phyloP scores from a whole-genome alignment of 2,329 filamentous ascomycete species.

The Coniella lustricola region DNA sequence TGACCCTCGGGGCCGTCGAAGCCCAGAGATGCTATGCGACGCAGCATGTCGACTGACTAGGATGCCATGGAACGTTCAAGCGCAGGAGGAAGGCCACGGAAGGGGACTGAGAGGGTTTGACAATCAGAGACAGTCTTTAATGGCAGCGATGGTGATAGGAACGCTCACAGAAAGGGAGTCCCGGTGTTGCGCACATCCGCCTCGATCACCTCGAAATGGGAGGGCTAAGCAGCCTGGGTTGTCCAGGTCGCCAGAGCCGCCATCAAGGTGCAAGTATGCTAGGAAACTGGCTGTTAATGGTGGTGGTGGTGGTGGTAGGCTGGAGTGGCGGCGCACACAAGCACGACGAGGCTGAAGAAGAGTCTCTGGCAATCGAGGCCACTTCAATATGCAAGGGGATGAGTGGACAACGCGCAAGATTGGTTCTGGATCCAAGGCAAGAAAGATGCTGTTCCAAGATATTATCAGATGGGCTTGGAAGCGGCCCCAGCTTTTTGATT shows the following conservation, averaged over 20 bases:
- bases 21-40: slow-evolving; percentile 37
- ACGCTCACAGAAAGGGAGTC: neutral
- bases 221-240: slow-evolving; percentile 11
- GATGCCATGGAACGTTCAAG: slow-evolving; percentile 13
- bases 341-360: neutral
- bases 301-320: neutral
- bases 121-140: slow-evolving; percentile 7
- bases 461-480: neutral
- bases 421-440: no score
- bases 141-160: neutral
- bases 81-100: neutral
- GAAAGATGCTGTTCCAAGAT: neutral
- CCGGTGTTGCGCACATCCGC: neutral
- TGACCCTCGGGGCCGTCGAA: slow-evolving; percentile 34
- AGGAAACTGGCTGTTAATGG: neutral
- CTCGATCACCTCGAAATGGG: neutral
- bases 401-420: no score
- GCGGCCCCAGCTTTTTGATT: neutral
- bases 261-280: slow-evolving; percentile 12
- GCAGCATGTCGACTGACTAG: slow-evolving; percentile 33
- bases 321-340: neutral
- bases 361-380: neutral
- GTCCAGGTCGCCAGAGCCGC: slow-evolving; percentile 7
- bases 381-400: no score
- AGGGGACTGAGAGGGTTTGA: slow-evolving; percentile 2